Percentiles rank a stretch among this genome's conserved stretches.
Evolutionary conservation across 2,329 filamentous ascomycete species (phyloP).

Genomic region (Elsinoe ampelina): DNA sequence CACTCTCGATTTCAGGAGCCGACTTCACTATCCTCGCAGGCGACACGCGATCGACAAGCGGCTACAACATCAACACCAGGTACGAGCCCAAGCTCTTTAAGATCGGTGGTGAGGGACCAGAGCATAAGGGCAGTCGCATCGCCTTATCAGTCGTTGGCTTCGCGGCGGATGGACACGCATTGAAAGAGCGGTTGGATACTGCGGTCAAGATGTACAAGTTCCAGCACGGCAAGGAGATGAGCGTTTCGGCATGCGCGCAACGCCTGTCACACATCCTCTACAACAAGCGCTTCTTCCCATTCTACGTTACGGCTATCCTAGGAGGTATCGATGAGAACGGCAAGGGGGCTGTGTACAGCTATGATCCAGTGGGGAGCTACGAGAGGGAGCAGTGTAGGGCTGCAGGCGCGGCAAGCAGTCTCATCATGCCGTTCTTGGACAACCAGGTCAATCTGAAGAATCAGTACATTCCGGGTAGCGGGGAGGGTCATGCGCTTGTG

Average conservation of each 20-base stretch:
- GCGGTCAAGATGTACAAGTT: slow-evolving; percentile 99
- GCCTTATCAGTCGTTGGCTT: slow-evolving; percentile 93
- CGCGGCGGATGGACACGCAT: slow-evolving; percentile 83
- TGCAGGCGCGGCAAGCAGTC: slow-evolving; percentile 69
- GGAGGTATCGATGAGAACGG: slow-evolving; percentile 92
- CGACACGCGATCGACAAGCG: slow-evolving; percentile 89
- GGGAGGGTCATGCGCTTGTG: slow-evolving; percentile 69
- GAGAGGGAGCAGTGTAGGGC: slow-evolving; percentile 94
- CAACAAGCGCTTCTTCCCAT: slow-evolving; percentile 96
- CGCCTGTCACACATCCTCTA: slow-evolving; percentile 92
- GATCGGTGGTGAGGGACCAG: slow-evolving; percentile 82
- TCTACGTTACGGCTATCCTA: slow-evolving; percentile 92
- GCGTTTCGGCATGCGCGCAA: slow-evolving; percentile 87
- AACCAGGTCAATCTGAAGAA: slow-evolving; percentile 99
- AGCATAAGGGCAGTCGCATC: slow-evolving; percentile 75
- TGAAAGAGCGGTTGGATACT: slow-evolving; percentile 87
- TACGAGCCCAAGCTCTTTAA: slow-evolving; percentile 94
- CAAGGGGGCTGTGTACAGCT: slow-evolving; percentile 88
- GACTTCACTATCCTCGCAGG: slow-evolving; percentile 96
- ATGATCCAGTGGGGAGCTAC: slow-evolving; percentile 96
- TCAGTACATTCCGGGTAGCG: slow-evolving; percentile 83
- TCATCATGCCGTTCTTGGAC: slow-evolving; percentile 99
- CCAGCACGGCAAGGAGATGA: slow-evolving; percentile 95
- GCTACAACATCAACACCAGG: slow-evolving; percentile 98
- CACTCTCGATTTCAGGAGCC: slow-evolving; percentile 83